Evolutionary conservation across 805 yeast species (phyloP).

Genomic region (Wickerhamiella kazuoi): DNA sequence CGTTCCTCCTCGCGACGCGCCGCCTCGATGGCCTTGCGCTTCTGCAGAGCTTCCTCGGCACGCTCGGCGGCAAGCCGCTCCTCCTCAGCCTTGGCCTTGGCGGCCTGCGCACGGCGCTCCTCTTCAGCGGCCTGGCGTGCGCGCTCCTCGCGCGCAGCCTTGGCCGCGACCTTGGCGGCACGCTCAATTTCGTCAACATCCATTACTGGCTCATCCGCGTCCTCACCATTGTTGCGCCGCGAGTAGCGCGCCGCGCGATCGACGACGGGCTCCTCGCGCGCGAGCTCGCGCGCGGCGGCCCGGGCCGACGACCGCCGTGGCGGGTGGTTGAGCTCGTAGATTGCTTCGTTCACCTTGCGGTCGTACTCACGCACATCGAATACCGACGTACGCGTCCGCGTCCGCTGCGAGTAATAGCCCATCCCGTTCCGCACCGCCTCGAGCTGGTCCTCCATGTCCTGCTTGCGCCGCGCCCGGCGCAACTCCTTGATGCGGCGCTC

Average conservation of each 20-base stretch:
- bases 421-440: conserved; percentile 14
- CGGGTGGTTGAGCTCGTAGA: not conserved
- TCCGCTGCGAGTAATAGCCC: conserved; percentile 18
- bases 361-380: conserved; percentile 6
- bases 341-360: conserved; percentile 1
- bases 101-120: not conserved
- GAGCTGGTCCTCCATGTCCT: conserved; percentile 10
- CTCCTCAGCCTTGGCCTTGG: not conserved
- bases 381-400: conserved; percentile 17
- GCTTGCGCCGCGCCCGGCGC: conserved; percentile 10
- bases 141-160: not conserved
- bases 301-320: not conserved
- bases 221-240: conserved; percentile 3
- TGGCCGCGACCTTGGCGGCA: not conserved
- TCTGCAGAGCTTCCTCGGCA: no score
- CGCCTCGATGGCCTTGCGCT: no score
- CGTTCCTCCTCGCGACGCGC: no score
- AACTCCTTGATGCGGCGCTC: conserved; percentile 10
- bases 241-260: conserved; percentile 1
- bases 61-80: not conserved
- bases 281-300: conserved; percentile 36
- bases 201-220: not conserved
- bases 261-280: conserved; percentile 38
- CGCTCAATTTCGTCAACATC: conserved; percentile 2
- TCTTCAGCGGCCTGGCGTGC: not conserved